phyloP scores from a whole-genome alignment of 2,329 filamentous ascomycete species.

The Fusarium lyarnte region DNA sequence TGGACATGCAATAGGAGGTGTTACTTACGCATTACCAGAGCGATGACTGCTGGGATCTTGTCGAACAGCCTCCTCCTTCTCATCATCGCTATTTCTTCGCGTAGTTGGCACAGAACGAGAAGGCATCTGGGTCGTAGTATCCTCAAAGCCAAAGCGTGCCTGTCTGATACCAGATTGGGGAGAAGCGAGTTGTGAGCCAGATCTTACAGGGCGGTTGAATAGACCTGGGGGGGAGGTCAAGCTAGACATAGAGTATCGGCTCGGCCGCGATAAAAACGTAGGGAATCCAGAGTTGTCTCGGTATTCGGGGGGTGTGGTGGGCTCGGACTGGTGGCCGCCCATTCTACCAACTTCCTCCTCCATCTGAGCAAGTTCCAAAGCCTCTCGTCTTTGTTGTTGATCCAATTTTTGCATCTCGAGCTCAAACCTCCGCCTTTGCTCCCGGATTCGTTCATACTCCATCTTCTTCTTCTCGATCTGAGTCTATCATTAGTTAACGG shows the following conservation, averaged over 20 bases:
- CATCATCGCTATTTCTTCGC: slow-evolving; percentile 89
- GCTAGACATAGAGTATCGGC: slow-evolving; percentile 89
- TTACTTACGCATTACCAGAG: slow-evolving; percentile 80
- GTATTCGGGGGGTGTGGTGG: slow-evolving; percentile 95
- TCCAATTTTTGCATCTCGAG: slow-evolving; percentile 92
- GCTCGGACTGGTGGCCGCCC: slow-evolving; percentile 87
- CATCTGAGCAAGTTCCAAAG: slow-evolving; percentile 85
- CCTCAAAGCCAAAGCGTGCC: slow-evolving; percentile 63
- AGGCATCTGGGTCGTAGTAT: slow-evolving; percentile 71
- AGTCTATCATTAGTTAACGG: slow-evolving; percentile 48
- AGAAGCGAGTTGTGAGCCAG: slow-evolving; percentile 82
- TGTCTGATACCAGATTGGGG: slow-evolving; percentile 73
- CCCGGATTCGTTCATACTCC: slow-evolving; percentile 89
- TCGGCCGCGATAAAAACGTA: slow-evolving; percentile 82
- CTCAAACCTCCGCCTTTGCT: slow-evolving; percentile 90
- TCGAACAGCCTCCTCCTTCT: slow-evolving; percentile 79
- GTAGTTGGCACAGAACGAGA: slow-evolving; percentile 89
- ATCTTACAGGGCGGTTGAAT: slow-evolving; percentile 77
- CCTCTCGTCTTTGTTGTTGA: slow-evolving; percentile 82
- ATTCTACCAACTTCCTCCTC: slow-evolving; percentile 76
- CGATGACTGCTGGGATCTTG: slow-evolving; percentile 77
- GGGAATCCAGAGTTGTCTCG: slow-evolving; percentile 80
- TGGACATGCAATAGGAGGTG: background rate
- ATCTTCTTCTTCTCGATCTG: slow-evolving; percentile 94
- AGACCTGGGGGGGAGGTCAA: slow-evolving; percentile 82